Base-by-base conservation (phyloP, 2,329 filamentous ascomycete species). In the Hymenoscyphus fraxineus region DNA sequence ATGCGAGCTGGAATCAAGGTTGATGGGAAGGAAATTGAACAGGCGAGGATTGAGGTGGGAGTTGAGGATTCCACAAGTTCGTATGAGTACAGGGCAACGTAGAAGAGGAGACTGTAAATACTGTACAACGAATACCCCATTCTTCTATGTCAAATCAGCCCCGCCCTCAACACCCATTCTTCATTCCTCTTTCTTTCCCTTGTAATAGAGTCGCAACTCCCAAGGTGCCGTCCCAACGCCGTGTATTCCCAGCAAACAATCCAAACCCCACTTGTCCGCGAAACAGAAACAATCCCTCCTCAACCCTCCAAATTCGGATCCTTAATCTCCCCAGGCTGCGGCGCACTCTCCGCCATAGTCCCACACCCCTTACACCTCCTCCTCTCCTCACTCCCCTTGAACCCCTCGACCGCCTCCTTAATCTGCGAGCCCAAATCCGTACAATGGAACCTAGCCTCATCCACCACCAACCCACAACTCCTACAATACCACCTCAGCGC, bases 341-440 rank as follows among this genome's bases (percentile, higher is more conserved):
- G 91, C 66, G 85, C 85, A 73, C 85, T 86, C 75, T 92, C 87
- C 35, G 92, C 92, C 71, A 97, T 70, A 64, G 81, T 80, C 27
- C 93, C 93, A 77, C 95, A 99, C 38, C 81, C 83, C 70, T 82
- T 81, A 78, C 95, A 99, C 65, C 79, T 93, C 76, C 94, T 86
- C 77, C 85, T 86, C 65, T 85, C 81, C 64, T 87, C 83, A 73
- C 90, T 86, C 1, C 76, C 83, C 77, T 88, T 89, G 77, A 98
- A 98, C 22, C 81, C 83, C 77, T 96, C 87, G 44, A 98, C 94
- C 7, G 91, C 93, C 61, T 86, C 86, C 82, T 97, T 98, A 75
- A 99, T 94, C 85, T 98, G 95, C 31, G 90, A 94, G 22, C 94
- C 94, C 68, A 98, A 79, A 79, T 98, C 90, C 40, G 88, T 93